These are phyloP conservation scores for Jatropha podagrica DNA, from an alignment of 441 rosid genomes.

Conservation along the genomic window DNA sequence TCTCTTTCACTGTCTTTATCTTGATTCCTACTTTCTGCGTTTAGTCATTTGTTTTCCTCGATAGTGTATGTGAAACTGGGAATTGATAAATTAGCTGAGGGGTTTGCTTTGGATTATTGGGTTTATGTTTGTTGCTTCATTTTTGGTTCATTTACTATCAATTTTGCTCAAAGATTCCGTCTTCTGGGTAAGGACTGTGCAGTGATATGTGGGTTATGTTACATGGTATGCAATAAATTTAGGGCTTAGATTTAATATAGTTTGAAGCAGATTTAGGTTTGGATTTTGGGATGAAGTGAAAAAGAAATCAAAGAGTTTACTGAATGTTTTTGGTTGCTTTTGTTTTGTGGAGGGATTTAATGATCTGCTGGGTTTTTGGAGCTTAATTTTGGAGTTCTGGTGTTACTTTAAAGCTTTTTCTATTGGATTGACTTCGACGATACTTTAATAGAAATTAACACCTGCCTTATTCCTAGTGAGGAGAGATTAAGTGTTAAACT, in stretches of 20 bases:
- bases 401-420: constrained; percentile 8
- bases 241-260: constrained; percentile 11
- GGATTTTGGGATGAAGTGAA: background rate
- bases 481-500: constrained; percentile 3
- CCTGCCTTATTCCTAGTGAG: background rate
- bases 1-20: background rate
- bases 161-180: background rate
- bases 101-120: constrained; percentile 14
- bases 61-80: background rate
- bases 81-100: background rate
- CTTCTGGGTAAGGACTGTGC: background rate
- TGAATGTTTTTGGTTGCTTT: background rate
- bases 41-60: background rate
- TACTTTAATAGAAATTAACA: background rate
- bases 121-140: constrained; percentile 3
- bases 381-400: constrained; percentile 12
- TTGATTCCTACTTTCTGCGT: background rate
- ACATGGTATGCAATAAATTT: background rate
- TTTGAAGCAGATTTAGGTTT: constrained; percentile 13
- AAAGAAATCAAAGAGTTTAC: background rate
- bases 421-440: constrained; percentile 12
- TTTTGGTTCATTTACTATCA: background rate
- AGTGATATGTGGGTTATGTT: constrained; percentile 2
- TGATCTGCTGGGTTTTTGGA: constrained; percentile 12
- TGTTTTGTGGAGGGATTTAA: constrained; percentile 14